Conservation (phyloP, 2,329 filamentous ascomycete genomes). For the Helotiales sp. region DNA sequence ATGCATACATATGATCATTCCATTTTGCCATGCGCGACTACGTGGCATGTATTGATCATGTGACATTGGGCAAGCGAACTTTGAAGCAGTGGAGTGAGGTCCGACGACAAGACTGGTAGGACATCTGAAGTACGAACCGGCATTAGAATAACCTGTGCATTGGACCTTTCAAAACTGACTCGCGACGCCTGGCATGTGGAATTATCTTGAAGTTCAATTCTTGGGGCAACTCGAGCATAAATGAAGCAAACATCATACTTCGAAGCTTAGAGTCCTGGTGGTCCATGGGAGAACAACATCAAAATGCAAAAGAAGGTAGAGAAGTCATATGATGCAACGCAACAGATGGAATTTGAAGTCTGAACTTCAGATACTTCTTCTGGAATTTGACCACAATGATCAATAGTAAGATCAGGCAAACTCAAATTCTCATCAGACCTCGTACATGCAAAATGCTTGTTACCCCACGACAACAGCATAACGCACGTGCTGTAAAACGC, state of each 20-base stretch:
- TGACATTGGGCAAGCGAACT: not conserved
- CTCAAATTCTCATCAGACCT: not conserved
- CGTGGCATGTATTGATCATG: not conserved
- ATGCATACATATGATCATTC: not conserved
- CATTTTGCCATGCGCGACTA: not conserved
- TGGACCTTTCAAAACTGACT: no score
- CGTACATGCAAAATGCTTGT: not conserved
- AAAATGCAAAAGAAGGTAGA: not conserved
- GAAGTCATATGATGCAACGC: not conserved
- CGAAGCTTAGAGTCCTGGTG: not conserved
- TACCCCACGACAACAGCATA: not conserved
- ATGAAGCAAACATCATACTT: not conserved
- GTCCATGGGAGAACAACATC: no score
- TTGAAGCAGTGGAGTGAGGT: not conserved
- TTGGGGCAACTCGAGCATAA: no score
- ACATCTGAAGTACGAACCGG: not conserved
- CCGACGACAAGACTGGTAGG: not conserved
- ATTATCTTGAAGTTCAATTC: no score
- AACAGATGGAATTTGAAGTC: not conserved
- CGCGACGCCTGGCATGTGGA: no score
- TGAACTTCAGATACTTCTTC: not conserved
- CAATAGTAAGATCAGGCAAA: not conserved
- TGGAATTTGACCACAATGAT: not conserved
- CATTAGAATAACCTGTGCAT: no score
- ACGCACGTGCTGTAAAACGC: not conserved